phyloP scores from a whole-genome alignment of 441 rosid species.

The Adansonia grandidieri region DNA sequence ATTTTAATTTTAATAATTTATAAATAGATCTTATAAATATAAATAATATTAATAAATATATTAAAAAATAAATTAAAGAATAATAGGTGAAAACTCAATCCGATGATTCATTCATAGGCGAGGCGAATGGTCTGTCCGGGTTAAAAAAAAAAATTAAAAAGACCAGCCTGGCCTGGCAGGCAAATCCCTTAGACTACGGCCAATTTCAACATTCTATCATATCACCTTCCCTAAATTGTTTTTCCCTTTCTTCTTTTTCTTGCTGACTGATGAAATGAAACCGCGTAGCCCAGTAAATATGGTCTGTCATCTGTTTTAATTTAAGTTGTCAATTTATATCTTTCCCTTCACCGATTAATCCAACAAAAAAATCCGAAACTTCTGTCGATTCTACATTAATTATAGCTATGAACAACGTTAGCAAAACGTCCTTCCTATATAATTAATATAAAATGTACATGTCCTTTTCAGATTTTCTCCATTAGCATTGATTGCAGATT shows the following conservation, averaged over 20 bases:
- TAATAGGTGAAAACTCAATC: too few species aligned
- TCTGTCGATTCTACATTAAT: not conserved
- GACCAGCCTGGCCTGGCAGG: too few species aligned
- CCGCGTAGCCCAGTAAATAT: constrained; percentile 41
- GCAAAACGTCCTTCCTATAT: not conserved
- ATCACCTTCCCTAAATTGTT: constrained; percentile 12
- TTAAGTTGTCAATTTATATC: not conserved
- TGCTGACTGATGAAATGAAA: constrained; percentile 32
- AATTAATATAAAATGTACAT: not conserved
- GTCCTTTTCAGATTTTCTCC: not conserved
- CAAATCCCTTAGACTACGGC: too few species aligned
- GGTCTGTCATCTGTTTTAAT: not conserved
- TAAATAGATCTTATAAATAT: too few species aligned
- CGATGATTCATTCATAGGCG: too few species aligned
- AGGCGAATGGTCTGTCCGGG: too few species aligned
- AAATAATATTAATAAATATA: too few species aligned
- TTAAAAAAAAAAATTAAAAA: too few species aligned
- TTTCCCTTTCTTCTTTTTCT: not conserved
- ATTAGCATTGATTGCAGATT: too few species aligned
- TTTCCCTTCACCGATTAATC: not conserved
- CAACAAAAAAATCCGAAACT: not conserved
- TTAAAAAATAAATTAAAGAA: too few species aligned
- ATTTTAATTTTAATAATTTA: too few species aligned
- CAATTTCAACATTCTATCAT: constrained; percentile 25
- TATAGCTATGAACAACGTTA: not conserved